These are phyloP conservation scores for Ophiocordyceps robertsii DNA, from an alignment of 2,329 filamentous ascomycete species.

Conservation along the genomic window DNA sequence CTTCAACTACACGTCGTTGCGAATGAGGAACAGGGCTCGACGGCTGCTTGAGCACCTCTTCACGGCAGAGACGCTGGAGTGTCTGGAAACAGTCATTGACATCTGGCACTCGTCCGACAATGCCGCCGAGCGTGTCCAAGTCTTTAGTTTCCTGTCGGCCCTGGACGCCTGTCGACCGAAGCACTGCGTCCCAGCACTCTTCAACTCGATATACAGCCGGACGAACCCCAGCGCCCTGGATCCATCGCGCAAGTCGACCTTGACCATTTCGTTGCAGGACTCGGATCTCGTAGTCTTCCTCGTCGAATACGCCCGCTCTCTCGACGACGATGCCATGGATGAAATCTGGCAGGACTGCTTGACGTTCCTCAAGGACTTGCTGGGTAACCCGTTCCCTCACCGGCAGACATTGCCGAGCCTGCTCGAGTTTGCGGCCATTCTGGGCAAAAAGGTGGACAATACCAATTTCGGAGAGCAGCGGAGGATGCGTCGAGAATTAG, in stretches of 20 bases:
- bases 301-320: slow-evolving; percentile 74
- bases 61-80: slow-evolving; percentile 81
- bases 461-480: slow-evolving; percentile 93
- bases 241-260: slow-evolving; percentile 65
- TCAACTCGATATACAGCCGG: slow-evolving; percentile 91
- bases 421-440: slow-evolving; percentile 75
- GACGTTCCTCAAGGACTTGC: slow-evolving; percentile 74
- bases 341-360: slow-evolving; percentile 97
- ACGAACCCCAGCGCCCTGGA: slow-evolving; percentile 76
- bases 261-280: slow-evolving; percentile 76
- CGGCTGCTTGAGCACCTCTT: slow-evolving; percentile 88
- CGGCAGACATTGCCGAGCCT: slow-evolving; percentile 77
- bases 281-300: slow-evolving; percentile 78
- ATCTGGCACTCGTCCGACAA: slow-evolving; percentile 54
- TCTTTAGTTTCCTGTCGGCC: slow-evolving; percentile 80
- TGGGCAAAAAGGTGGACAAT: slow-evolving; percentile 94
- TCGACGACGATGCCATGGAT: slow-evolving; percentile 95
- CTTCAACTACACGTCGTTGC: slow-evolving; percentile 78
- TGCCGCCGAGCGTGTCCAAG: slow-evolving; percentile 40
- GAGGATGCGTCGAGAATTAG: slow-evolving; percentile 81
- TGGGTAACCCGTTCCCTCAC: slow-evolving; percentile 90
- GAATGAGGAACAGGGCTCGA: slow-evolving; percentile 80
- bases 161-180: slow-evolving; percentile 84
- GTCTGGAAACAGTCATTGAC: slow-evolving; percentile 78
- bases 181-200: slow-evolving; percentile 83